phyloP scores from a whole-genome alignment of 1,139 yeast genomes.

The Candida frijolesensis region DNA sequence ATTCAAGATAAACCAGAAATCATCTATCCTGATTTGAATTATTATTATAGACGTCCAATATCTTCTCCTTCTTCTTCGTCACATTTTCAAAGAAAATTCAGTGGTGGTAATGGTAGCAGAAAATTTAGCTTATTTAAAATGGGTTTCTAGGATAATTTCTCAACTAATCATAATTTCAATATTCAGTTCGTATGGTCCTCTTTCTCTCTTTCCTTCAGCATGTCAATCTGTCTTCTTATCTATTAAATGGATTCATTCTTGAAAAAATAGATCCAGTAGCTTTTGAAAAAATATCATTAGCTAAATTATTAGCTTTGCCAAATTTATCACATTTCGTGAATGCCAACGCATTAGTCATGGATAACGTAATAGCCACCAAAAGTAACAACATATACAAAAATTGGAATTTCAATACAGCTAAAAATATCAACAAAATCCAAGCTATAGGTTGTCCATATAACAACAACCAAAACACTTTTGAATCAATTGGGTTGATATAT shows the following conservation, averaged over 20 bases:
- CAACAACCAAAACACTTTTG: conserved; percentile 83
- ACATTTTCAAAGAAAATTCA: conserved; percentile 3
- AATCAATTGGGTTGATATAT: conserved; percentile 87
- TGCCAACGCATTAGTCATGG: conserved; percentile 83
- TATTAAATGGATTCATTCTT: conserved; percentile 51
- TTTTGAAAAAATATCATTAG: conserved; percentile 51
- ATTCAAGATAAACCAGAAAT: conserved; percentile 13
- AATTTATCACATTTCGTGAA: conserved; percentile 90
- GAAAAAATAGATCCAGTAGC: conserved; percentile 50
- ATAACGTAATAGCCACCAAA: conserved; percentile 66
- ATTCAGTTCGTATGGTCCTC: too few relatives aligned
- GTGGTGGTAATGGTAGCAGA: conserved; percentile 1
- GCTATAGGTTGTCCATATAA: conserved; percentile 72
- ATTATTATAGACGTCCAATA: conserved; percentile 1
- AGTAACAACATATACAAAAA: conserved; percentile 72
- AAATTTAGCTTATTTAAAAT: conserved; percentile 13
- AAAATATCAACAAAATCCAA: conserved; percentile 73
- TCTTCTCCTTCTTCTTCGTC: background rate
- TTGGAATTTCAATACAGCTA: conserved; percentile 78
- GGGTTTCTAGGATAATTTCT: conserved; percentile 2
- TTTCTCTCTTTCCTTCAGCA: background rate
- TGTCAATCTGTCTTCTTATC: conserved; percentile 1
- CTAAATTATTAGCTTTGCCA: conserved; percentile 67
- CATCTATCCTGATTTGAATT: conserved; percentile 8
- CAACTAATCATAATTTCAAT: background rate